Base-by-base conservation (phyloP, 2,329 filamentous ascomycete genomes). In the Talaromyces islandicus region DNA sequence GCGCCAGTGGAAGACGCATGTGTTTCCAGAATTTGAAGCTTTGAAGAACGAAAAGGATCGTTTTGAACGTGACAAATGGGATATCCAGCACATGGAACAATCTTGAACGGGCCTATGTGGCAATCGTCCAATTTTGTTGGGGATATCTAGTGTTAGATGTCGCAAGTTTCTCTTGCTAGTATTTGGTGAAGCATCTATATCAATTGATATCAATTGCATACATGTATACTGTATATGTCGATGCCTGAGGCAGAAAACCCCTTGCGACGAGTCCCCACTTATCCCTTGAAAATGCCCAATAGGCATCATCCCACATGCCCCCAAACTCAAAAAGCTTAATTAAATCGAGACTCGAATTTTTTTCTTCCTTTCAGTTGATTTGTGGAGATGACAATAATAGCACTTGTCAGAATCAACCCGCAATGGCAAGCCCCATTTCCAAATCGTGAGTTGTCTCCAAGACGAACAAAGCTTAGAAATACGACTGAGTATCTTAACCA, bases 1-100 rank as follows among this genome's bases (percentile, higher is more conserved):
- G 7, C 46, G 48, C 3, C 53, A 58, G 48, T 58, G 56, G 48
- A 52, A 41, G 14, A 46, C 56, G 32, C 32, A 58, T 53, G 32
- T 43, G 3, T 58, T 58, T 46, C 43, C 43, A 1, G 43, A 46
- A 46, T 21, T 46, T 24, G 11, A 46, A 7, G 19, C 43, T 6
- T 9, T 46, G 21, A 46, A 21, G 12, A 46, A 24, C 19, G 43
- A 21, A 46, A 46, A 12, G 19, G 19, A 24, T 2, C 43, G 12
- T 7, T 24, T 46, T 14, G 19, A 46, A 21, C 19, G 43, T 7
- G 19, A 24, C 11, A 46, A 46, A 14, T 4, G n/a, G 21, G 9
- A 46, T 46, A 19, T 12, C 19, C 43, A 46, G 19, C 43, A 46
- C 21, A 46, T 46, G 43, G 43, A 46, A 24, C 19, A 12, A 11